Evolutionary conservation across 257 asterid genomes (phyloP).

Genomic region (Coffea canephora): DNA sequence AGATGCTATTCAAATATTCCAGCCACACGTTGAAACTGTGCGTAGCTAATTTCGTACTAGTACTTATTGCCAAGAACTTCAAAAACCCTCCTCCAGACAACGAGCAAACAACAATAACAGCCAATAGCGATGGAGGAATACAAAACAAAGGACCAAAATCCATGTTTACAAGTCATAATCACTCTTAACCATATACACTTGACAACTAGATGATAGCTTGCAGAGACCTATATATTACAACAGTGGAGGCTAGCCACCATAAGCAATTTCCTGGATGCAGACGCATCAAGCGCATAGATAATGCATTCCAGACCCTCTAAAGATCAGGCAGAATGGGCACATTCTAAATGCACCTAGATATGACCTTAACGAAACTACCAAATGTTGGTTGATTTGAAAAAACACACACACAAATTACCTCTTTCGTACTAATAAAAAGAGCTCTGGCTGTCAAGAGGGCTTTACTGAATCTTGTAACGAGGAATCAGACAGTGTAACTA

Average conservation of each 20-base stretch:
- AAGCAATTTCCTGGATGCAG: conserved; percentile 1
- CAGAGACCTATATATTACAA: not conserved
- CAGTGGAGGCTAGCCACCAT: not conserved
- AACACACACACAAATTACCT: not conserved
- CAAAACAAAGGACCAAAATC: not conserved
- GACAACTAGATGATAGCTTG: conserved; percentile 1
- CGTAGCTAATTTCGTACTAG: no score
- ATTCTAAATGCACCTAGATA: conserved; percentile 1
- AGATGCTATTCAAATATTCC: not conserved
- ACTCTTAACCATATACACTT: conserved; percentile 13
- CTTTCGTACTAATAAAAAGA: not conserved
- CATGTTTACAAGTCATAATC: not conserved
- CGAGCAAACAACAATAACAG: not conserved
- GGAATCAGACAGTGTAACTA: not conserved
- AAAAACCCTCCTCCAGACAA: not conserved
- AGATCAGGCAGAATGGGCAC: not conserved
- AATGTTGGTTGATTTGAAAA: not conserved
- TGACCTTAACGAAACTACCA: not conserved
- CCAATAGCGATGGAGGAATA: not conserved
- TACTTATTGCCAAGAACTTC: not conserved
- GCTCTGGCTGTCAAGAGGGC: not conserved
- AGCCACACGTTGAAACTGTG: not conserved
- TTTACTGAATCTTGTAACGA: not conserved
- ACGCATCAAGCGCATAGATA: not conserved
- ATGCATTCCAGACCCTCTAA: not conserved